phyloP scores from a whole-genome alignment of 2,329 filamentous ascomycete genomes.

The Colletotrichum magnum region DNA sequence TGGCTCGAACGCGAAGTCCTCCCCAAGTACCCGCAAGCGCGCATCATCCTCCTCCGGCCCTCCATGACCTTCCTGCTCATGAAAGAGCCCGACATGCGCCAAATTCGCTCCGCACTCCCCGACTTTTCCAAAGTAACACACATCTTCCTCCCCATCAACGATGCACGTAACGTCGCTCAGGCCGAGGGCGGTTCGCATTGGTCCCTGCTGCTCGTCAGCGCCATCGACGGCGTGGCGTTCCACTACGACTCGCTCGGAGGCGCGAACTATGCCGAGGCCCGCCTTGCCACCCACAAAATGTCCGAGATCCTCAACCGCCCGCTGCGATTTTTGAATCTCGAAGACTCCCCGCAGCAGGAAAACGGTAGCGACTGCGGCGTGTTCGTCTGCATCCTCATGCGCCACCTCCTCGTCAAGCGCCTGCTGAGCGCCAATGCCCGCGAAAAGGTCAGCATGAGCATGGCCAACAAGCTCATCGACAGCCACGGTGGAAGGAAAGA shows the following conservation, averaged over 20 bases:
- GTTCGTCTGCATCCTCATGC: constrained; percentile 96
- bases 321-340: constrained; percentile 83
- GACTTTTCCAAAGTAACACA: constrained; percentile 87
- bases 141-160: constrained; percentile 96
- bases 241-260: constrained; percentile 93
- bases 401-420: constrained; percentile 88
- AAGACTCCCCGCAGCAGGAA: constrained; percentile 90
- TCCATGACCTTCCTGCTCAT: constrained; percentile 94
- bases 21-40: constrained; percentile 81
- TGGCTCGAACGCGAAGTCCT: constrained; percentile 93
- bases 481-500: constrained; percentile 86
- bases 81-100: constrained; percentile 73
- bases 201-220: constrained; percentile 90
- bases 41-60: constrained; percentile 91
- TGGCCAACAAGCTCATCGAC: constrained; percentile 88
- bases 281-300: constrained; percentile 78
- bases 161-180: constrained; percentile 80
- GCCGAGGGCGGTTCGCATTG: constrained; percentile 96
- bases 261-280: constrained; percentile 82
- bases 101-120: constrained; percentile 78
- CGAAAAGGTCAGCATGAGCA: constrained; percentile 94
- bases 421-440: constrained; percentile 83
- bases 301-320: constrained; percentile 75
- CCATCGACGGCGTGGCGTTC: constrained; percentile 92
- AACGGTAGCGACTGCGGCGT: constrained; percentile 96